phyloP scores from a whole-genome alignment of 2,329 filamentous ascomycete genomes.

The Pyrenochaeta sp. region DNA sequence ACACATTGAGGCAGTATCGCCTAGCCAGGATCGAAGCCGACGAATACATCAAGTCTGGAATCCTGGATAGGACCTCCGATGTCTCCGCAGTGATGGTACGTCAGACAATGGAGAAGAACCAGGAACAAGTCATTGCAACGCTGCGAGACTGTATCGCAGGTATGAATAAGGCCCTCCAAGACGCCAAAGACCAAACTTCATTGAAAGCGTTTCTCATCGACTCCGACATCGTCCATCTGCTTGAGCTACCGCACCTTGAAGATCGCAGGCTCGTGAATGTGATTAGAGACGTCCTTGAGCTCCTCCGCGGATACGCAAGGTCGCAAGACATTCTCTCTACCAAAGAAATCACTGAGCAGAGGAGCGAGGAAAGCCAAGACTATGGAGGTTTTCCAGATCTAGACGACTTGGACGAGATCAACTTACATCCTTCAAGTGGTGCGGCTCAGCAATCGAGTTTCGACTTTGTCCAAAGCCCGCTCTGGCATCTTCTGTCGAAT shows the following conservation, averaged over 20 bases:
- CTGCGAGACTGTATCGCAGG: constrained; percentile 62
- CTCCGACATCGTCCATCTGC: constrained; percentile 55
- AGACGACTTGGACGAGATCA: constrained; percentile 54
- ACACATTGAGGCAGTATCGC: constrained; percentile 63
- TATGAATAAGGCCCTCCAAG: constrained; percentile 59
- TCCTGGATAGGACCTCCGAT: constrained; percentile 44
- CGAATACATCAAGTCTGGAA: constrained; percentile 55
- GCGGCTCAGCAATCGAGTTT: constrained; percentile 29
- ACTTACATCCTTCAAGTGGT: constrained; percentile 11
- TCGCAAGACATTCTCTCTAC: constrained; percentile 15
- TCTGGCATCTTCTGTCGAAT: constrained; percentile 66
- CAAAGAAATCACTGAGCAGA: constrained; percentile 42
- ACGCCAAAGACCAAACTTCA: constrained; percentile 51
- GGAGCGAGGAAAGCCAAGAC: constrained; percentile 69
- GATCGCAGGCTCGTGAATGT: constrained; percentile 54
- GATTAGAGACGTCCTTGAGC: constrained; percentile 59
- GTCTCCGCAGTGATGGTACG: constrained; percentile 60
- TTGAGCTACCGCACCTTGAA: constrained; percentile 63
- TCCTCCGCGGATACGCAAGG: constrained; percentile 54
- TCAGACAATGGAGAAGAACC: constrained; percentile 63
- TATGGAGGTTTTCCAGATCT: constrained; percentile 68
- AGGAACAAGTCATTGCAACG: constrained; percentile 64
- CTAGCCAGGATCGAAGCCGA: constrained; percentile 67
- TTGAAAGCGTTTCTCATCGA: constrained; percentile 55
- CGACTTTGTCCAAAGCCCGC: constrained; percentile 56